Conservation (phyloP, 768 basidiomycete genomes). For the Clitopilus hobsonii region DNA sequence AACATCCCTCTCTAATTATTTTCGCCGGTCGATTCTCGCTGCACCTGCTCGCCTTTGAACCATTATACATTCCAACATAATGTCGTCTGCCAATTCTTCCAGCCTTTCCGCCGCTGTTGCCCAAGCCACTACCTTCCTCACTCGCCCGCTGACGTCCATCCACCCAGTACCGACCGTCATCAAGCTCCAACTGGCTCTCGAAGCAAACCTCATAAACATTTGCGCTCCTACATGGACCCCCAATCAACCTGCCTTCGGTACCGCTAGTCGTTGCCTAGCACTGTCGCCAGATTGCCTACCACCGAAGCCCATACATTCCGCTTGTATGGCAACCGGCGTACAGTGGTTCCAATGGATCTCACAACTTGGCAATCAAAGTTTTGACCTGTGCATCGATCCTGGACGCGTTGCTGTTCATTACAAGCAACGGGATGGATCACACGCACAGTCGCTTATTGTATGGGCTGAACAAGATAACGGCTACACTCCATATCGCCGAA, state of each 20-base stretch:
- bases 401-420: constrained; percentile 70
- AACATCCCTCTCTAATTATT: constrained; percentile 23
- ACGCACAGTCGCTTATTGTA: constrained; percentile 49
- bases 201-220: constrained; percentile 67
- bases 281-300: constrained; percentile 67
- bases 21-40: constrained; percentile 64
- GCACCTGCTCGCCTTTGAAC: constrained; percentile 18
- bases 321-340: constrained; percentile 63
- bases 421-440: constrained; percentile 27
- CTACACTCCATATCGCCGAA: constrained; percentile 18
- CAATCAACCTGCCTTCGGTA: constrained; percentile 60
- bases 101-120: constrained; percentile 65
- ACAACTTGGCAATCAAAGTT: constrained; percentile 61
- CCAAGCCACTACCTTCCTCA: constrained; percentile 72
- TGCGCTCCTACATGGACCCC: constrained; percentile 66
- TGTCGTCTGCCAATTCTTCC: constrained; percentile 26
- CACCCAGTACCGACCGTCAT: constrained; percentile 60
- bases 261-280: constrained; percentile 70
- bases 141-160: constrained; percentile 51
- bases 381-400: constrained; percentile 80
- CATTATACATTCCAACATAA: constrained; percentile 28
- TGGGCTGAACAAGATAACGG: constrained; percentile 49
- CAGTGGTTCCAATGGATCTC: constrained; percentile 83
- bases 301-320: constrained; percentile 65
- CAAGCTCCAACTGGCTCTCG: constrained; percentile 67